Evolutionary conservation across 208 protist genomes (phyloP), one percentile per base, ranked within the genome.

Genomic region (Trypanosoma boissoni): DNA sequence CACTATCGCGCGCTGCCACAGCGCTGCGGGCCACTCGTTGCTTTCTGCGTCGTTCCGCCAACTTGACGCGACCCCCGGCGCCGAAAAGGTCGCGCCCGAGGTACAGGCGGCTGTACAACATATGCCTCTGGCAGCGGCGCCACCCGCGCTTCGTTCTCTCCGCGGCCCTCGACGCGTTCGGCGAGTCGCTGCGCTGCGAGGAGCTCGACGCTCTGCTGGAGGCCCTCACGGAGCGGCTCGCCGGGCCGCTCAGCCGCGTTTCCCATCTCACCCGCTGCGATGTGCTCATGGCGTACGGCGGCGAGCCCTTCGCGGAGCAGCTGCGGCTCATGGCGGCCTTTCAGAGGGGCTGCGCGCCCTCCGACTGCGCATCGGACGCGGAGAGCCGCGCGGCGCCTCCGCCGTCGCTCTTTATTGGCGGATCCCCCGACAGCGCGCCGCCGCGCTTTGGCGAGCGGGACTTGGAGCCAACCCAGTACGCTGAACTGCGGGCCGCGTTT

Each of bases 71-170:
- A 16, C 34, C 6, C 6, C 6, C 12, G 12, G 6, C 34, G 8
- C 34, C 34, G 12, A 39, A 39, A 39, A 12, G 34, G 12, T 39
- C 12, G 6, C 34, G 8, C 34, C 34, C 34, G 29, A 31, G 50
- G 16, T 77, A 86, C 54, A 49, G 55, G 34, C 56, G 81, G 1
- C 64, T 80, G 4, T 88, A 74, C 42, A 72, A 88, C 57, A 60
- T 91, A 37, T 77, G 68, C 34, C 73, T 87, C 32, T 93, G 86
- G 83, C 86, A 93, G 63, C 72, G 86, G 7, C 77, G 78, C 0
- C 70, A 87, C 55, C 86, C 86, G 26, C 62, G 90, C 0, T 64
- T 64, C 16, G 55, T 93, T 16, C 31, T 90, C 2, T 27, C 58
- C 2, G 57, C 50, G 10, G 68, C 78, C 8, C 56, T 93, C 10